phyloP scores from a whole-genome alignment of 2,329 filamentous ascomycete species.

The Alternaria brassicae region DNA sequence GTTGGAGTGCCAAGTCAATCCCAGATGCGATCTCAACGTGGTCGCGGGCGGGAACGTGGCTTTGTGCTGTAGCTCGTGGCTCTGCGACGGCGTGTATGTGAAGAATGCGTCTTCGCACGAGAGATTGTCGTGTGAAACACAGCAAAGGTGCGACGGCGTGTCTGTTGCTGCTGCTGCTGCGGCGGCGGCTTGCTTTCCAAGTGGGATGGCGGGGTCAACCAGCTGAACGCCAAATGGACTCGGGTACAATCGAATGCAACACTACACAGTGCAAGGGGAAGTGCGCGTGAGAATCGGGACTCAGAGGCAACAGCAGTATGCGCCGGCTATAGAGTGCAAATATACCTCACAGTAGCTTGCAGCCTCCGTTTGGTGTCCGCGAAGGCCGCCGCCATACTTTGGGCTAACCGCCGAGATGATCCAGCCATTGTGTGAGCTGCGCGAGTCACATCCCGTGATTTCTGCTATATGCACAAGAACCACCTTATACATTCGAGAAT shows the following conservation, averaged over 20 bases:
- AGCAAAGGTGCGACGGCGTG: constrained; percentile 13
- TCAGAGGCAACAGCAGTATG: neutral
- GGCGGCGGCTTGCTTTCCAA: constrained; percentile 2
- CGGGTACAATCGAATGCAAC: constrained; percentile 1
- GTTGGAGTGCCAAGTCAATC: constrained; percentile 13
- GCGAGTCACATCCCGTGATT: constrained; percentile 36
- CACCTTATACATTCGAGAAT: constrained; percentile 16
- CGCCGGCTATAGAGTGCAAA: constrained; percentile 12
- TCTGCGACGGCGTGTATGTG: neutral
- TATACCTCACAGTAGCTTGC: constrained; percentile 15
- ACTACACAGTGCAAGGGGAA: neutral
- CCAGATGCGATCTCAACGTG: neutral
- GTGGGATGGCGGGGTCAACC: constrained; percentile 19
- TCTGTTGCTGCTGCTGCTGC: constrained; percentile 4
- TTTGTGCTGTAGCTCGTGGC: neutral
- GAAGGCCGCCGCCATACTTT: constrained; percentile 19
- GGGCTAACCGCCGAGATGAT: constrained; percentile 33
- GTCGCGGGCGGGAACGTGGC: constrained; percentile 1
- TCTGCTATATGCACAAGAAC: constrained; percentile 29
- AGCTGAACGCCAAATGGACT: constrained; percentile 7
- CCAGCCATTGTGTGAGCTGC: constrained; percentile 35
- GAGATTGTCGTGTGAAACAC: neutral
- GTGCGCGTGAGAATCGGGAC: neutral
- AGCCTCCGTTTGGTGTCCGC: constrained; percentile 20
- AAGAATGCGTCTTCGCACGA: neutral